Evolutionary conservation across 305 asterid genomes (phyloP).

Genomic region (Fraxinus floribunda): DNA sequence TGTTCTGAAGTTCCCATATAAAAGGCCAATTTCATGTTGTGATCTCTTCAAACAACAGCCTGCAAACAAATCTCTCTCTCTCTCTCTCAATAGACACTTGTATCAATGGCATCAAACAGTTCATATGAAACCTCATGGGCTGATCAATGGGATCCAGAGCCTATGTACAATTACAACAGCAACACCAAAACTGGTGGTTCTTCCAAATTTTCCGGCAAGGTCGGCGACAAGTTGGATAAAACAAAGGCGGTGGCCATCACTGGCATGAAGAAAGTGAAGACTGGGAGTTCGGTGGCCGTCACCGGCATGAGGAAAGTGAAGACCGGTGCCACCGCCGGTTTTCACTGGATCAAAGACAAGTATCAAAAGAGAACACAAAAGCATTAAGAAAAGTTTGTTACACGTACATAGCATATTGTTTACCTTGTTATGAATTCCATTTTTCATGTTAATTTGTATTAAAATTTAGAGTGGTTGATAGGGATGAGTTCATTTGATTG

Average conservation of each 20-base stretch:
- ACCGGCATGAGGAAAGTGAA: conserved; percentile 65
- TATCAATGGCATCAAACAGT: conserved; percentile 39
- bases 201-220: conserved; percentile 49
- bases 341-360: conserved; percentile 67
- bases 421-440: neutral
- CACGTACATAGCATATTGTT: neutral
- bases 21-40: neutral
- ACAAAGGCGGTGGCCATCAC: conserved; percentile 41
- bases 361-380: conserved; percentile 52
- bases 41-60: neutral
- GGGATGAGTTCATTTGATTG: neutral
- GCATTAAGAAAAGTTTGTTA: conserved; percentile 9
- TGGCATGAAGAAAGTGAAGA: neutral
- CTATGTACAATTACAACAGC: conserved; percentile 28
- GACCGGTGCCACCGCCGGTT: conserved; percentile 59
- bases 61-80: neutral
- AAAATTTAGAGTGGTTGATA: neutral
- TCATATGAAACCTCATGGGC: conserved; percentile 76
- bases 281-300: conserved; percentile 24
- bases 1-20: neutral
- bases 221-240: conserved; percentile 43
- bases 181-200: conserved; percentile 14
- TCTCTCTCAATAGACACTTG: neutral
- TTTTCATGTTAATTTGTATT: neutral
- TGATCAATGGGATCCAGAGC: conserved; percentile 80